These are phyloP conservation scores for Neopestalotiopsis clavispora DNA, from an alignment of 2,329 filamentous ascomycete genomes.

Conservation along the genomic window DNA sequence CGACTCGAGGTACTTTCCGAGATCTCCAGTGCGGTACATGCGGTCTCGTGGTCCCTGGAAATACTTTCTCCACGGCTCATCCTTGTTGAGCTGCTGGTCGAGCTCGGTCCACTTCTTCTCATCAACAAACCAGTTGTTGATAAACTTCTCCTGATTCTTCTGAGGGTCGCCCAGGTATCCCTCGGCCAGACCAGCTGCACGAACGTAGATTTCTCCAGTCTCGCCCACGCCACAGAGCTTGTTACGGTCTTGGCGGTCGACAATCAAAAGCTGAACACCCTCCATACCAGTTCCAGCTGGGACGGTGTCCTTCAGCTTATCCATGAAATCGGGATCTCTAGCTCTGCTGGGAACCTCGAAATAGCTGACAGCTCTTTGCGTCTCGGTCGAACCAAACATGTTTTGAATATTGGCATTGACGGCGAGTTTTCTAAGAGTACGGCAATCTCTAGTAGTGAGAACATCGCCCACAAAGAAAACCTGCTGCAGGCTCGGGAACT, in stretches of 20 bases:
- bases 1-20: conserved; percentile 59
- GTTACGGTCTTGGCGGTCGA: conserved; percentile 63
- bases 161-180: conserved; percentile 69
- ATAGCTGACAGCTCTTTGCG: conserved; percentile 75
- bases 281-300: conserved; percentile 77
- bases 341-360: conserved; percentile 71
- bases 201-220: conserved; percentile 75
- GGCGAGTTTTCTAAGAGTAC: conserved; percentile 75
- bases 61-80: conserved; percentile 77
- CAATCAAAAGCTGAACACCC: conserved; percentile 75
- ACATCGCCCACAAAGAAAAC: conserved; percentile 94
- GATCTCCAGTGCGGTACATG: conserved; percentile 85
- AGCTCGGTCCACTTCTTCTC: conserved; percentile 69
- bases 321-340: conserved; percentile 63
- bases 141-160: conserved; percentile 76
- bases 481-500: conserved; percentile 77
- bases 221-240: conserved; percentile 71
- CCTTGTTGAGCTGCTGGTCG: conserved; percentile 58
- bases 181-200: conserved; percentile 74
- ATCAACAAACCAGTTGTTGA: conserved; percentile 87
- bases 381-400: conserved; percentile 91
- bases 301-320: conserved; percentile 71
- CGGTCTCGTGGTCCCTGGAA: conserved; percentile 85
- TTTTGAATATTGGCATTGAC: conserved; percentile 78
- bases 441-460: conserved; percentile 83